Conservation (phyloP, 1,284 basidiomycete species). For the Lentinula novae-zelandiae region DNA sequence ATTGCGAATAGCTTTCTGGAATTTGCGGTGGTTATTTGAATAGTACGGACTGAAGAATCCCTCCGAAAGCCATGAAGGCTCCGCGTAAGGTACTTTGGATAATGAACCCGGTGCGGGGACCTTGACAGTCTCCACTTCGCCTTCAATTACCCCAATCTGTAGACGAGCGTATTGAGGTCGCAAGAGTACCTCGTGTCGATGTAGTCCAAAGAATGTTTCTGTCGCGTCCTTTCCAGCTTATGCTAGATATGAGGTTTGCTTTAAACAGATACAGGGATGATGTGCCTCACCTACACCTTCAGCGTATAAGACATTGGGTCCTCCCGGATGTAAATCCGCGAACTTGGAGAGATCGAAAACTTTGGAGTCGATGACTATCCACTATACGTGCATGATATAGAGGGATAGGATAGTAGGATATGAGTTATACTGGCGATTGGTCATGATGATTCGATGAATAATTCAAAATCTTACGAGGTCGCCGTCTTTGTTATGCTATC, state of each 20-base stretch:
- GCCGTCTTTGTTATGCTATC: conserved; percentile 73
- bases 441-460: too few species aligned
- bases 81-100: conserved; percentile 83
- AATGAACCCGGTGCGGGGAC: conserved; percentile 62
- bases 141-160: conserved; percentile 75
- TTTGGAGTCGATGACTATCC: conserved; percentile 75
- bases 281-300: conserved; percentile 41
- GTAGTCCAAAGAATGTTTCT: conserved; percentile 87
- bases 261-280: not conserved
- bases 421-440: not conserved
- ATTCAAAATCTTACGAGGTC: conserved; percentile 48
- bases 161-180: conserved; percentile 80
- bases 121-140: conserved; percentile 62
- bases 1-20: conserved; percentile 62
- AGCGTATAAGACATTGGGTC: conserved; percentile 54
- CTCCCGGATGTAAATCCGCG: conserved; percentile 72
- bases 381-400: conserved; percentile 29
- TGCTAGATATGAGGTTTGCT: not conserved
- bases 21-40: conserved; percentile 64
- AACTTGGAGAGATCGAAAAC: conserved; percentile 78
- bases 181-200: conserved; percentile 82
- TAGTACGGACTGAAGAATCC: conserved; percentile 87
- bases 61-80: conserved; percentile 83
- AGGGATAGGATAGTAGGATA: not conserved
- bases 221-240: conserved; percentile 77